Conservation (phyloP, 768 basidiomycete genomes). For the Baorangia bicolor region DNA sequence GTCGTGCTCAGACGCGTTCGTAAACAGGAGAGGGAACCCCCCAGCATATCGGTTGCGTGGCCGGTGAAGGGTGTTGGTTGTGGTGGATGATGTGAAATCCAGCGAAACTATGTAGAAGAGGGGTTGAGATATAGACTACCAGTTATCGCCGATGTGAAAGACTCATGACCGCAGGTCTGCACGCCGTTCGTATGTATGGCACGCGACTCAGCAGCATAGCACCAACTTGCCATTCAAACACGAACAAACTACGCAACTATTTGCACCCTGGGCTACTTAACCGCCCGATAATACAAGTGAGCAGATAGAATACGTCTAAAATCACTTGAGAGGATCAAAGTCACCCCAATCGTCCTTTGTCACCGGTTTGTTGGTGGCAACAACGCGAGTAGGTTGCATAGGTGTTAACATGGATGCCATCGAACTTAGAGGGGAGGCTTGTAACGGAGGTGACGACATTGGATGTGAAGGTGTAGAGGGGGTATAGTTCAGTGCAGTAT, state of each 20-base stretch:
- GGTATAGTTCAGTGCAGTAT: slow-evolving; percentile 15
- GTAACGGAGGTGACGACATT: slow-evolving; percentile 31
- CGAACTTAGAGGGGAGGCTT: slow-evolving; percentile 30
- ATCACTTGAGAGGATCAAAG: slow-evolving; percentile 63
- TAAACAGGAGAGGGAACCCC: background rate
- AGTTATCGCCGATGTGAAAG: background rate
- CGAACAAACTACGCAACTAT: slow-evolving; percentile 17
- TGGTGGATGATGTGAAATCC: background rate
- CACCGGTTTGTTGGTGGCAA: slow-evolving; percentile 42
- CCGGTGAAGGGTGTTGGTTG: background rate
- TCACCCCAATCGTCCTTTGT: slow-evolving; percentile 76
- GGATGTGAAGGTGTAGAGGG: slow-evolving; percentile 22
- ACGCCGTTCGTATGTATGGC: background rate
- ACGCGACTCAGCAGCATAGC: background rate
- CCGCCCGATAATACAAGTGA: background rate
- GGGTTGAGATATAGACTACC: background rate
- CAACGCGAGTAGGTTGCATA: slow-evolving; percentile 46
- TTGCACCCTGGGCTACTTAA: background rate
- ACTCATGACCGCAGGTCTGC: slow-evolving; percentile 13
- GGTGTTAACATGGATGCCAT: slow-evolving; percentile 62
- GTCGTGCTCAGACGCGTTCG: background rate
- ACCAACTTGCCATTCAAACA: slow-evolving; percentile 21
- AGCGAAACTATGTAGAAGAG: background rate
- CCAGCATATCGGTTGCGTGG: slow-evolving; percentile 10
- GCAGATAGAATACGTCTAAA: slow-evolving; percentile 4